Evolutionary conservation across 805 yeast genomes (phyloP).

Genomic region (Candida broadrunensis): DNA sequence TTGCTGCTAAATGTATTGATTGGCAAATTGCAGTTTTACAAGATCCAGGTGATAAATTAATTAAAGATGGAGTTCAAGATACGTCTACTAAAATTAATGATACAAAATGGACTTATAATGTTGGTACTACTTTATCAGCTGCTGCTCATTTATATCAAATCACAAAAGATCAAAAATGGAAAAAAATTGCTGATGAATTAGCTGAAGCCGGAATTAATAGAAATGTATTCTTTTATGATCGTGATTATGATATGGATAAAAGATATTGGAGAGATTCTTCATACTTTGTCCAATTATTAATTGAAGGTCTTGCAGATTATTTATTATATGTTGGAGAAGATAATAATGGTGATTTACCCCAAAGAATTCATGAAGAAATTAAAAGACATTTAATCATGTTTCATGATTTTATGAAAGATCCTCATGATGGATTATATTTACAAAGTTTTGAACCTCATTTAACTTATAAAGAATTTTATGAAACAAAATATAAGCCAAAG

Average conservation of each 20-base stretch:
- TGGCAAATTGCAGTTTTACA: conserved; percentile 53
- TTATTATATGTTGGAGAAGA: conserved; percentile 46
- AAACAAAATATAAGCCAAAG: conserved; percentile 44
- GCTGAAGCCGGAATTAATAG: conserved; percentile 61
- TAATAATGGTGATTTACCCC: conserved; percentile 33
- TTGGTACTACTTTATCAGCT: conserved; percentile 62
- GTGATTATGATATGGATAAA: conserved; percentile 54
- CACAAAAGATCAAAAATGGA: conserved; percentile 53
- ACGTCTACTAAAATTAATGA: conserved; percentile 42
- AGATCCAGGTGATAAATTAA: conserved; percentile 53
- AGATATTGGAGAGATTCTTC: conserved; percentile 66
- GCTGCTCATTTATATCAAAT: conserved; percentile 46
- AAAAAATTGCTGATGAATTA: conserved; percentile 40
- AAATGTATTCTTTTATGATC: conserved; percentile 55
- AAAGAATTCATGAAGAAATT: conserved; percentile 40
- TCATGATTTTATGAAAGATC: conserved; percentile 55
- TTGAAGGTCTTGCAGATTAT: conserved; percentile 70
- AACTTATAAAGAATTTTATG: conserved; percentile 49
- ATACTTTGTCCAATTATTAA: conserved; percentile 59
- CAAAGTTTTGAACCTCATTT: conserved; percentile 58
- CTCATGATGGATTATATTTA: conserved; percentile 55
- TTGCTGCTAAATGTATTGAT: conserved; percentile 58
- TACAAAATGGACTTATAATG: conserved; percentile 65
- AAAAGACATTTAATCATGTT: conserved; percentile 55
- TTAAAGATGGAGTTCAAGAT: conserved; percentile 59